Evolutionary conservation across 345 rosid genomes (phyloP).

Genomic region (Brassica incana): DNA sequence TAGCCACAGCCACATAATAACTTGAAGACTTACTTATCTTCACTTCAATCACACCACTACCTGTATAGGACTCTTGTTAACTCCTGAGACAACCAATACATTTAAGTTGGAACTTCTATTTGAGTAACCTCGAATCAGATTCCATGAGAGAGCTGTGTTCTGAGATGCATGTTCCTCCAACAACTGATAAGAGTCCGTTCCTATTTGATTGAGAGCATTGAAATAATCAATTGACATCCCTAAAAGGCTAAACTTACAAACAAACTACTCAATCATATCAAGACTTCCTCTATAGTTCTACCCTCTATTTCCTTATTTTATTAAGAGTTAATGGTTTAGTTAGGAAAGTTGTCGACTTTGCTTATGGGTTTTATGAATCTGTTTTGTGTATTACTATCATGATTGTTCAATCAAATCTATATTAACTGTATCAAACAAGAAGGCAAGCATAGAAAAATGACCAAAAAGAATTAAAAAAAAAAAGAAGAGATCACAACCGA

Average conservation of each 20-base stretch:
- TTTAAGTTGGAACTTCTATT: constrained; percentile 21
- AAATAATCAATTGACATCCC: constrained; percentile 17
- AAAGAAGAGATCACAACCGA: not conserved
- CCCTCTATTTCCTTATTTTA: not conserved
- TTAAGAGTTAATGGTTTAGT: not conserved
- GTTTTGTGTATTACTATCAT: not conserved
- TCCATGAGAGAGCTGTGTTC: constrained; percentile 63
- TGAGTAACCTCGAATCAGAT: constrained; percentile 58
- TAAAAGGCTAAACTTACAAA: constrained; percentile 17
- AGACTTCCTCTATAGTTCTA: not conserved
- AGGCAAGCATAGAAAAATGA: not conserved
- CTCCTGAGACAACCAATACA: constrained; percentile 6
- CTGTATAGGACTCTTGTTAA: constrained; percentile 42
- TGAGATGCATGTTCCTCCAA: constrained; percentile 54
- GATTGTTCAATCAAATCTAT: not conserved
- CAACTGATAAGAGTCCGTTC: constrained; percentile 47
- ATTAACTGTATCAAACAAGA: not conserved
- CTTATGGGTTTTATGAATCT: not conserved
- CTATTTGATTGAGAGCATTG: constrained; percentile 44
- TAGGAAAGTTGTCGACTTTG: not conserved
- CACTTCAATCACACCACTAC: constrained; percentile 57
- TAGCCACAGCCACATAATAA: constrained; percentile 70
- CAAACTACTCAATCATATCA: not conserved
- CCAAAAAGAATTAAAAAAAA: not conserved
- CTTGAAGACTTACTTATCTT: constrained; percentile 53